A percentile compares a stretch with the other conserved stretches of the same genome.
These are phyloP conservation scores for Phytopythium boreale DNA, from an alignment of 352 stramenopile genomes.

Conservation along the genomic window DNA sequence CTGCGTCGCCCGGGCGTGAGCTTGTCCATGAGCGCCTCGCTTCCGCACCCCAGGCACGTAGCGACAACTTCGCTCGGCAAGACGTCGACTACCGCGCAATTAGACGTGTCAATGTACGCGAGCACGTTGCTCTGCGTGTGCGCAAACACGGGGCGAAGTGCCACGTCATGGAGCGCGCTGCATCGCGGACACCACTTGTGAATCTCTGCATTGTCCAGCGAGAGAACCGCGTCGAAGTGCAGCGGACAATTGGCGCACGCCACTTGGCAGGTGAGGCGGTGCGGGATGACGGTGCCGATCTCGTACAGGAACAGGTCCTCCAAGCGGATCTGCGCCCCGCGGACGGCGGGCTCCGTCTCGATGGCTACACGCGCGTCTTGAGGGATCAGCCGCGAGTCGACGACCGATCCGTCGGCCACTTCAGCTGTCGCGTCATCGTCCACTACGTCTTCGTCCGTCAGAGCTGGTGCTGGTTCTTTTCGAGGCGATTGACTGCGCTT, in stretches of 20 bases:
- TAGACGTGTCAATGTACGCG: conserved; percentile 69
- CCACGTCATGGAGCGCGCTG: conserved; percentile 66
- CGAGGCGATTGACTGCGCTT: neutral
- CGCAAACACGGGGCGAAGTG: conserved; percentile 63
- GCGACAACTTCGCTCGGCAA: conserved; percentile 68
- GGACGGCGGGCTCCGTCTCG: conserved; percentile 47
- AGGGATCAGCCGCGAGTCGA: conserved; percentile 52
- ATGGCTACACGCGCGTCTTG: conserved; percentile 39
- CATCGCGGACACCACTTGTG: conserved; percentile 84
- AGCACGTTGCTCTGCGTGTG: conserved; percentile 62
- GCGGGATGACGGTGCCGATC: conserved; percentile 69
- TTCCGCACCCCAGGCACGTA: conserved; percentile 63
- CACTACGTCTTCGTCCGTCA: conserved; percentile 17
- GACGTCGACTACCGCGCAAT: conserved; percentile 69
- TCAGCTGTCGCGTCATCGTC: conserved; percentile 15
- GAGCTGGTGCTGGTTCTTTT: neutral
- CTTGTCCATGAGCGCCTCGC: conserved; percentile 58
- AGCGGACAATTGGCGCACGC: conserved; percentile 74
- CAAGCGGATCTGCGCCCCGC: conserved; percentile 52
- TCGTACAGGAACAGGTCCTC: conserved; percentile 76
- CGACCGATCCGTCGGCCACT: conserved; percentile 7
- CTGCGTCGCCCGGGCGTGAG: conserved; percentile 46
- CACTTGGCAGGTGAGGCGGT: conserved; percentile 60
- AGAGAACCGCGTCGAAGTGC: conserved; percentile 59
- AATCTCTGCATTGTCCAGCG: conserved; percentile 35